These are phyloP conservation scores for Pigoraptor vietnamica DNA, from an alignment of 78 protist species.

Conservation along the genomic window DNA sequence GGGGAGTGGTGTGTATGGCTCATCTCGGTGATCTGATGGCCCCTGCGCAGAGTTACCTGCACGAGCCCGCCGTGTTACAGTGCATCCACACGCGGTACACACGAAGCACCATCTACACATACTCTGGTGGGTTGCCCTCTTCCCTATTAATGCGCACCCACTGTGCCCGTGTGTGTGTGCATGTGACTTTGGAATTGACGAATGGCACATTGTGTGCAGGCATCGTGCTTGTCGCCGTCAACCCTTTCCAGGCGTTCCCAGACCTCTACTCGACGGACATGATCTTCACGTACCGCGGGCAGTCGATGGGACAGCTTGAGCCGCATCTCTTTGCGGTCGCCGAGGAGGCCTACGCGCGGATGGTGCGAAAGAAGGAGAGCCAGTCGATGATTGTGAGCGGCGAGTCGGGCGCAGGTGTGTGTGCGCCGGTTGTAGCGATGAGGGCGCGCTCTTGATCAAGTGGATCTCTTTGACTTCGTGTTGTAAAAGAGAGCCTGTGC, in stretches of 20 bases:
- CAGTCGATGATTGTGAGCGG: slow-evolving; percentile 46
- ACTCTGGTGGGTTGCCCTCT: no score
- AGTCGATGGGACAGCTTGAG: background rate
- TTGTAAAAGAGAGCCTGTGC: no score
- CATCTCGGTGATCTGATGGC: background rate
- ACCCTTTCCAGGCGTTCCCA: slow-evolving; percentile 71
- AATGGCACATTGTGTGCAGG: no score
- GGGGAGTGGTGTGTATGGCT: background rate
- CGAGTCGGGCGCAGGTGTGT: slow-evolving; percentile 78
- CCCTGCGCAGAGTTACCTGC: background rate
- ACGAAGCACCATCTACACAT: background rate
- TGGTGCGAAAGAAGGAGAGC: slow-evolving; percentile 17
- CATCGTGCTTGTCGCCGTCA: slow-evolving; percentile 68
- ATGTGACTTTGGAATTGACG: no score
- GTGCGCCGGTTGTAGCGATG: no score
- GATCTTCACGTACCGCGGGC: slow-evolving; percentile 2
- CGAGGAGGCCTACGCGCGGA: slow-evolving; percentile 64
- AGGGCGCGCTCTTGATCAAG: no score
- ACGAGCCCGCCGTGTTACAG: background rate
- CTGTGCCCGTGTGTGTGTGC: no score
- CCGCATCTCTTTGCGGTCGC: slow-evolving; percentile 80
- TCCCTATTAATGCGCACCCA: no score
- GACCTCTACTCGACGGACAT: slow-evolving; percentile 25
- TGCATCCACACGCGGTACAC: background rate
- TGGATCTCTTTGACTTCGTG: no score